These are phyloP conservation scores for Fragaria iinumae DNA, from an alignment of 306 rosid genomes.

Conservation along the genomic window DNA sequence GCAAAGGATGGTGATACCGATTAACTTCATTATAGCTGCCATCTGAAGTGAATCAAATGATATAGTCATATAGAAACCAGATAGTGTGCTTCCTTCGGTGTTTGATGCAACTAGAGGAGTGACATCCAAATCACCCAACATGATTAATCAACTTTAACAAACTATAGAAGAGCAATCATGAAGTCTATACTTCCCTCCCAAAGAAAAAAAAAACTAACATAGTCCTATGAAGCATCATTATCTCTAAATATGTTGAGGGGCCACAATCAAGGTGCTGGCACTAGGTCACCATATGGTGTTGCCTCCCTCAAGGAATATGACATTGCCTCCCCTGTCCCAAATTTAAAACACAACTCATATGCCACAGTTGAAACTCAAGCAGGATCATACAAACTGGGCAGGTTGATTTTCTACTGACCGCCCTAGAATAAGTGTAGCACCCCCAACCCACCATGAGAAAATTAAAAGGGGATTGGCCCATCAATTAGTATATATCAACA, in stretches of 20 bases:
- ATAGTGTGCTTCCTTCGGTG: background rate
- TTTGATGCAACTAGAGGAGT: background rate
- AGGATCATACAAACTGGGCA: background rate
- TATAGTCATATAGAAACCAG: background rate
- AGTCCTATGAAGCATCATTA: background rate
- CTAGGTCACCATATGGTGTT: background rate
- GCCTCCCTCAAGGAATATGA: constrained; percentile 5
- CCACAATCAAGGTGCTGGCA: background rate
- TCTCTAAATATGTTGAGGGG: background rate
- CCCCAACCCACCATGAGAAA: constrained; percentile 12
- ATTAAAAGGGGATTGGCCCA: background rate
- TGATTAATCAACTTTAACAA: too few species aligned
- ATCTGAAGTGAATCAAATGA: background rate
- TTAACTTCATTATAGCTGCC: background rate
- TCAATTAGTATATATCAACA: background rate
- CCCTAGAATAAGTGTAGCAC: constrained; percentile 4
- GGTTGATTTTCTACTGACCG: background rate
- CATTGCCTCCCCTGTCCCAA: constrained; percentile 1
- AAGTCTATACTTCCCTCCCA: too few species aligned
- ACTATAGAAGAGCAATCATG: too few species aligned
- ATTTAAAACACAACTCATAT: background rate
- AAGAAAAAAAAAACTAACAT: background rate
- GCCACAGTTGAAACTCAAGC: background rate
- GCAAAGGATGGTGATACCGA: background rate
- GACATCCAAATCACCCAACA: too few species aligned